Percentiles rank a stretch among this genome's conserved stretches.
These are phyloP conservation scores for Pichia gijzeniarum DNA, from an alignment of 805 yeast genomes.

Conservation along the genomic window DNA sequence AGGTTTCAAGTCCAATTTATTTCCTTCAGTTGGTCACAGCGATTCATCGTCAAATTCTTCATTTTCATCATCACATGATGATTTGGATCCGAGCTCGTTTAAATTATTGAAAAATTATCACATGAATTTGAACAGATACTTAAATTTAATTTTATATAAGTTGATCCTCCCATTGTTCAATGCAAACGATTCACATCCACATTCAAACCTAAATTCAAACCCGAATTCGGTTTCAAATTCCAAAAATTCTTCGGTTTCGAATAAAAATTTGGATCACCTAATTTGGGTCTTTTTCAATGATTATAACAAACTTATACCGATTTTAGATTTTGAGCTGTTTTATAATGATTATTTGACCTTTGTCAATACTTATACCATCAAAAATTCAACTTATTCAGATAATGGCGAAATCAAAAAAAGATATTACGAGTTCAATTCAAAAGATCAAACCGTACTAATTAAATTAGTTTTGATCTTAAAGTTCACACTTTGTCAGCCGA, in stretches of 20 bases:
- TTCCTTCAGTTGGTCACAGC: no score
- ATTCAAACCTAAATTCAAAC: no score
- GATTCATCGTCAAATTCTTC: slow-evolving; percentile 3
- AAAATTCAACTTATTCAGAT: slow-evolving; percentile 32
- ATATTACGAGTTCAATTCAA: slow-evolving; percentile 28
- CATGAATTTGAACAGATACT: slow-evolving; percentile 32
- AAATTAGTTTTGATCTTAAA: slow-evolving; percentile 49
- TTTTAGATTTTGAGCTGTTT: slow-evolving; percentile 46
- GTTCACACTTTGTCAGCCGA: slow-evolving; percentile 39
- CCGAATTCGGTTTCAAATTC: no score
- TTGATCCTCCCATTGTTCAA: slow-evolving; percentile 29
- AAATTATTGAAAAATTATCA: slow-evolving; percentile 27
- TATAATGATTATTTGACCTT: slow-evolving; percentile 48
- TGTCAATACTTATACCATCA: slow-evolving; percentile 32
- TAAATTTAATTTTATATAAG: slow-evolving; percentile 29
- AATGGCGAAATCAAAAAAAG: slow-evolving; percentile 36
- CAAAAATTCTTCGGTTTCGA: slow-evolving; percentile 18
- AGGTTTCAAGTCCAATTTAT: slow-evolving; percentile 22
- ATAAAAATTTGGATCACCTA: slow-evolving; percentile 36
- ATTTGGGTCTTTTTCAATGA: slow-evolving; percentile 44
- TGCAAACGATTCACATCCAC: neutral
- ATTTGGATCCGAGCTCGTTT: neutral
- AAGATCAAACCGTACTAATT: slow-evolving; percentile 35
- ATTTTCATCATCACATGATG: neutral
- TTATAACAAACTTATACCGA: slow-evolving; percentile 48